Evolutionary conservation across 805 yeast species (phyloP).

Genomic region (Ogataea naganishii): DNA sequence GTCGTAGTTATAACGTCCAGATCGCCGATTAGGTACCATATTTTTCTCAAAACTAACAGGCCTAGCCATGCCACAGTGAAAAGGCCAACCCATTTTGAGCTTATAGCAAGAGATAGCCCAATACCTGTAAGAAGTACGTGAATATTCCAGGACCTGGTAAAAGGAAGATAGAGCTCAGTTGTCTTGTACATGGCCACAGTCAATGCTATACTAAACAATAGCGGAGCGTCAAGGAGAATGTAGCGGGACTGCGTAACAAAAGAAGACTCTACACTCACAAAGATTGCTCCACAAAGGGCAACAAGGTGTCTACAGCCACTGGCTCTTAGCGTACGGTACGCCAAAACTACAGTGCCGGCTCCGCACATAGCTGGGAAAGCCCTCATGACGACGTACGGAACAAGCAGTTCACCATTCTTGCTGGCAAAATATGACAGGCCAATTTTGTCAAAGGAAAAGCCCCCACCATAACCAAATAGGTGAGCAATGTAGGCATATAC

Average conservation of each 20-base stretch:
- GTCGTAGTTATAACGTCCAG: slow-evolving; percentile 30
- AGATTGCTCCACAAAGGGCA: slow-evolving; percentile 39
- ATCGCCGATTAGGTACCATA: slow-evolving; percentile 72
- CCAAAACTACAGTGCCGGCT: slow-evolving; percentile 38
- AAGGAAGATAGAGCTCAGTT: slow-evolving; percentile 27
- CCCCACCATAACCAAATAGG: slow-evolving; percentile 52
- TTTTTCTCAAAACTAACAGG: slow-evolving; percentile 33
- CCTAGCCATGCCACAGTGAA: slow-evolving; percentile 63
- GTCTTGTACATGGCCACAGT: slow-evolving; percentile 25
- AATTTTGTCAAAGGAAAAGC: slow-evolving; percentile 47
- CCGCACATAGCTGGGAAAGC: slow-evolving; percentile 49
- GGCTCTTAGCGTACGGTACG: slow-evolving; percentile 46
- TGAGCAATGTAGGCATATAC: slow-evolving; percentile 53
- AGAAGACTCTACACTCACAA: slow-evolving; percentile 58
- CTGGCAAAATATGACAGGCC: slow-evolving; percentile 24
- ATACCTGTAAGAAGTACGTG: slow-evolving; percentile 39
- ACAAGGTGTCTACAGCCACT: slow-evolving; percentile 43
- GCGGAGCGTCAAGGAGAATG: slow-evolving; percentile 36
- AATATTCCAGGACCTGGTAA: slow-evolving; percentile 43
- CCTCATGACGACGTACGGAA: slow-evolving; percentile 49
- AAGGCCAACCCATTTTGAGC: slow-evolving; percentile 66
- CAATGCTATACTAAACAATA: slow-evolving; percentile 36
- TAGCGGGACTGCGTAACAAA: slow-evolving; percentile 52
- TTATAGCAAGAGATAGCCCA: slow-evolving; percentile 43
- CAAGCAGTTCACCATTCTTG: slow-evolving; percentile 8